Percentiles rank a stretch among this genome's conserved stretches.
phyloP scores from a whole-genome alignment of 192 early-diverging fungal species.

The Umbelopsis isabellina region DNA sequence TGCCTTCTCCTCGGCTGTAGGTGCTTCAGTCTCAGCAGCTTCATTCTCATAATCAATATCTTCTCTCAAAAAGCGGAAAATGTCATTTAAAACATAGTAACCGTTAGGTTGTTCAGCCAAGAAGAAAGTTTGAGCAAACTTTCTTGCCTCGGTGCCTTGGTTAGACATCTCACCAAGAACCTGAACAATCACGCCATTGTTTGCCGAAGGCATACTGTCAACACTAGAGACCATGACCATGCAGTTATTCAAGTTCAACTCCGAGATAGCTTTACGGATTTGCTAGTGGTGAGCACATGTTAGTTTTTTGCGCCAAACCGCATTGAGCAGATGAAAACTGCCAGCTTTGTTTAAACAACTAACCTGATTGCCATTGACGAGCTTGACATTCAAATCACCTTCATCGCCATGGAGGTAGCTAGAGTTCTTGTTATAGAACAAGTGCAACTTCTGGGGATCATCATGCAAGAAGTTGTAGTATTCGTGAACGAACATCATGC shows the following conservation, averaged over 20 bases:
- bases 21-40: slow-evolving; percentile 56
- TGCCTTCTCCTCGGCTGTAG: slow-evolving; percentile 15
- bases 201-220: slow-evolving; percentile 76
- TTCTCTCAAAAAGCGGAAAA: slow-evolving; percentile 95
- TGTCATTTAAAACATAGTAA: slow-evolving; percentile 94
- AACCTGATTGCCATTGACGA: slow-evolving; percentile 6
- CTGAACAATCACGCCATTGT: slow-evolving; percentile 85
- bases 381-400: slow-evolving; percentile 54
- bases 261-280: slow-evolving; percentile 75
- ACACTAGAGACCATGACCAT: slow-evolving; percentile 87
- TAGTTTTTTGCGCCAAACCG: neutral
- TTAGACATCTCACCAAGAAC: slow-evolving; percentile 93
- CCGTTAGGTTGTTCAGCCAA: slow-evolving; percentile 86
- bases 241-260: slow-evolving; percentile 82
- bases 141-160: slow-evolving; percentile 74
- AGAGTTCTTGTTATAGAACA: slow-evolving; percentile 89
- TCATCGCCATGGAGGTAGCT: slow-evolving; percentile 82
- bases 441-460: slow-evolving; percentile 77
- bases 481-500: slow-evolving; percentile 93
- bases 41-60: slow-evolving; percentile 44
- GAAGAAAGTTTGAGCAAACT: slow-evolving; percentile 93
- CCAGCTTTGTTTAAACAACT: neutral
- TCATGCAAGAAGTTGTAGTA: slow-evolving; percentile 94
- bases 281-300: slow-evolving; percentile 54
- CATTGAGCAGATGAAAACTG: neutral